Evolutionary conservation across 1,139 yeast genomes (phyloP).

Genomic region (Zhuliangozyma blackwelliae): DNA sequence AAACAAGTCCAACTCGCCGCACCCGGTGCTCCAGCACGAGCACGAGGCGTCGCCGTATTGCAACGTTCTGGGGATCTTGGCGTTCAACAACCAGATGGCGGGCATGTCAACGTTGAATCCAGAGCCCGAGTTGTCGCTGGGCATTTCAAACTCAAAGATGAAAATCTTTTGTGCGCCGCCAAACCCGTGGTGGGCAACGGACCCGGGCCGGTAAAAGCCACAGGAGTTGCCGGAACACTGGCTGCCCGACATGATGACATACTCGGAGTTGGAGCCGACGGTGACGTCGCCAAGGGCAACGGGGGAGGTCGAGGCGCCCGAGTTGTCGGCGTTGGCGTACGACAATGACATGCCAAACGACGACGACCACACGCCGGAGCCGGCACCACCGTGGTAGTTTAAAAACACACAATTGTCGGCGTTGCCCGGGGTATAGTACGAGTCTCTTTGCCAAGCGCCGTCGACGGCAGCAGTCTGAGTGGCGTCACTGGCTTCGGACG

Average conservation of each 20-base stretch:
- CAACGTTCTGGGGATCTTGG: constrained; percentile 74
- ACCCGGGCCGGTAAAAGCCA: constrained; percentile 69
- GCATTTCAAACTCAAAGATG: constrained; percentile 68
- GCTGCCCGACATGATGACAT: constrained; percentile 53
- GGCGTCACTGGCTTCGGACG: constrained; percentile 23
- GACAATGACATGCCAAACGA: constrained; percentile 91
- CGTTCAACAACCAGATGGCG: constrained; percentile 74
- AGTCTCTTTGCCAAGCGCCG: constrained; percentile 69
- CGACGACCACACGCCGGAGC: constrained; percentile 79
- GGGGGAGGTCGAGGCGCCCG: constrained; percentile 58
- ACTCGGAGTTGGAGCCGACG: constrained; percentile 56
- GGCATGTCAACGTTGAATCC: constrained; percentile 58
- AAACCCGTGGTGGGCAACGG: constrained; percentile 72
- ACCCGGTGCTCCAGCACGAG: constrained; percentile 74
- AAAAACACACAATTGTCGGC: constrained; percentile 73
- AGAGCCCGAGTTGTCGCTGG: constrained; percentile 35
- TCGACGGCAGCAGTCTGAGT: constrained; percentile 27
- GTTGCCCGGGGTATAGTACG: constrained; percentile 62
- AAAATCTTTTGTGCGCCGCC: constrained; percentile 64
- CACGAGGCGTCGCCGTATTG: constrained; percentile 63
- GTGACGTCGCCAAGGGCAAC: constrained; percentile 50
- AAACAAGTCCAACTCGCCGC: constrained; percentile 81
- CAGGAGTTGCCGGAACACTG: constrained; percentile 53
- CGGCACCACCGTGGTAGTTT: constrained; percentile 80
- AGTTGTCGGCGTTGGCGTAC: constrained; percentile 73